A percentile compares a stretch with the other conserved stretches of the same genome.
Conservation (phyloP, 345 rosid species). For the Linum usitatissimum region DNA sequence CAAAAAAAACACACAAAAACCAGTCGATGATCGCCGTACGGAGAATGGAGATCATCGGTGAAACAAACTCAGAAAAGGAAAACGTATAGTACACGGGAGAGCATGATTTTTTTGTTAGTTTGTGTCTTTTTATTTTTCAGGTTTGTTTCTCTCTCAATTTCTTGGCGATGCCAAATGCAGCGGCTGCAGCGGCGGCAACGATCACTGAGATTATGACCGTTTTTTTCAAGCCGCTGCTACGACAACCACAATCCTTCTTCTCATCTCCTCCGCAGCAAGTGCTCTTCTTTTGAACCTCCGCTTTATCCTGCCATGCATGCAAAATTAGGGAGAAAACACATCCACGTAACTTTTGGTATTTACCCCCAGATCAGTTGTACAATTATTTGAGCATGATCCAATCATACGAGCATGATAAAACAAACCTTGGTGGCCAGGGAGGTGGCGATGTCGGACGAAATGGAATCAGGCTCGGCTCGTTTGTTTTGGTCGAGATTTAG, state of each 20-base stretch:
- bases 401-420: background rate
- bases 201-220: slow-evolving; percentile 22
- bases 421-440: slow-evolving; percentile 18
- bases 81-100: background rate
- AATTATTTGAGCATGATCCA: no score
- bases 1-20: no score
- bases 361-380: background rate
- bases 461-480: slow-evolving; percentile 31
- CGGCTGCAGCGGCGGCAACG: slow-evolving; percentile 23
- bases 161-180: slow-evolving; percentile 20
- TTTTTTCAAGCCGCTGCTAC: slow-evolving; percentile 11
- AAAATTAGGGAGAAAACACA: background rate
- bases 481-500: slow-evolving; percentile 31
- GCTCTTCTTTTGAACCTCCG: slow-evolving; percentile 2
- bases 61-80: background rate
- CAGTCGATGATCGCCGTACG: no score
- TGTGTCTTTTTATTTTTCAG: background rate
- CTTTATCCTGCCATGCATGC: slow-evolving; percentile 11
- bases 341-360: no score
- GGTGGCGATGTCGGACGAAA: slow-evolving; percentile 31
- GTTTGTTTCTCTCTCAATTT: slow-evolving; percentile 23
- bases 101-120: background rate
- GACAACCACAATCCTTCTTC: background rate
- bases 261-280: background rate
- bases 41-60: no score